Base-by-base conservation (phyloP, 192 early-diverging fungal genomes). In the Linderina pennispora region DNA sequence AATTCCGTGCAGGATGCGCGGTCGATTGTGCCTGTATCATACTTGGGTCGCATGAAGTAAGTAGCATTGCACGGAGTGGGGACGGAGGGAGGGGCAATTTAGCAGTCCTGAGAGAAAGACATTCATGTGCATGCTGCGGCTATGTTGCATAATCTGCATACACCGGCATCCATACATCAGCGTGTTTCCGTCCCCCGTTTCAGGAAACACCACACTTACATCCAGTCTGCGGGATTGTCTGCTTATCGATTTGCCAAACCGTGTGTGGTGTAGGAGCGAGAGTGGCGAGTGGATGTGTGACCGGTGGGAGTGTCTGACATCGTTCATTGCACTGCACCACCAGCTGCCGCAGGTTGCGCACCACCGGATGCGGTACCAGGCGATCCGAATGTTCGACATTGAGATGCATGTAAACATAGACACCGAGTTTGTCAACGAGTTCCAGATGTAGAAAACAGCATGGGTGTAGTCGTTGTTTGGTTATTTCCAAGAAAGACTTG, bases 221-320 rank as follows among this genome's bases (percentile, higher is more conserved):
- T n/a, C n/a, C n/a, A n/a, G n/a, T n/a, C n/a, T n/a, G n/a, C n/a
- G n/a, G n/a, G n/a, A n/a, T n/a, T n/a, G n/a, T n/a, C n/a, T n/a
- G n/a, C n/a, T n/a, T n/a, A n/a, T n/a, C n/a, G n/a, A n/a, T n/a
- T n/a, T n/a, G n/a, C n/a, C n/a, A n/a, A n/a, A n/a, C n/a, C n/a
- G n/a, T n/a, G n/a, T n/a, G 11, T 35, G 17, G 4, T 15, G 25
- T 55, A 55, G 56, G 35, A 53, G 50, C 34, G 65, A 69, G 42
- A 62, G 58, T 14, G 65, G 65, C 46, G 65, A 69, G 45, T 67
- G 64, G 64, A 50, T 67, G 58, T 62, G 51, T 15, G 65, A 69
- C 22, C 54, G 58, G 21, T 69, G 65, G 65, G 65, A 69, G 36
- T 57, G 53, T 17, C 44, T 69, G 54, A 69, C 65, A 1, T 62